A percentile compares a stretch with the other conserved stretches of the same genome.
These are phyloP conservation scores for Capronia americana DNA, from an alignment of 2,329 filamentous ascomycete genomes.

Conservation along the genomic window DNA sequence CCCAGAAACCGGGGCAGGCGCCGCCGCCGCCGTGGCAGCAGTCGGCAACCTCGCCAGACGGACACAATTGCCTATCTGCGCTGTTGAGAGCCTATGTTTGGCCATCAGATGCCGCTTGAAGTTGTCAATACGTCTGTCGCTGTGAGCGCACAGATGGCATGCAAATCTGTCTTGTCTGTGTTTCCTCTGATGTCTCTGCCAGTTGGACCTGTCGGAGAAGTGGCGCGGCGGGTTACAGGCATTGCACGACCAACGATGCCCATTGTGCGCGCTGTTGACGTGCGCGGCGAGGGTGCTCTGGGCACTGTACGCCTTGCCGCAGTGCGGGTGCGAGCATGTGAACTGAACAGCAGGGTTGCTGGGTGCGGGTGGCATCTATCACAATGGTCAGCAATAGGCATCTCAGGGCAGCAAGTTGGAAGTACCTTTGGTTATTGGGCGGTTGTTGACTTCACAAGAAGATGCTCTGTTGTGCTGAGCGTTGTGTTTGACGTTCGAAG, in stretches of 20 bases:
- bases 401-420: background rate
- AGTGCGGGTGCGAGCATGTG: background rate
- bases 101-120: slow-evolving; percentile 14
- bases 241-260: background rate
- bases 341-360: background rate
- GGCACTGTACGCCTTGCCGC: slow-evolving; percentile 4
- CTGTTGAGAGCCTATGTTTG: background rate
- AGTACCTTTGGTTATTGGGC: slow-evolving; percentile 1
- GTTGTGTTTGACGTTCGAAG: slow-evolving; percentile 6
- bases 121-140: slow-evolving; percentile 8
- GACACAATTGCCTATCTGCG: background rate
- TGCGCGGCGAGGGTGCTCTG: slow-evolving; percentile 3
- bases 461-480: background rate
- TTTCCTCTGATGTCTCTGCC: background rate
- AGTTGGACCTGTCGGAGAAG: slow-evolving; percentile 3
- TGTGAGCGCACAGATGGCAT: background rate
- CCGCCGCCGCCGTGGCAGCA: background rate
- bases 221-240: background rate
- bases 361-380: background rate
- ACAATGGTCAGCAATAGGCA: background rate
- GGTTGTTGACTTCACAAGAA: slow-evolving; percentile 7
- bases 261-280: background rate
- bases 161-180: background rate
- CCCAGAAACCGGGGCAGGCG: background rate
- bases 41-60: background rate